Conservation (phyloP, 768 basidiomycete species). For the Exsudoporus frostii region DNA sequence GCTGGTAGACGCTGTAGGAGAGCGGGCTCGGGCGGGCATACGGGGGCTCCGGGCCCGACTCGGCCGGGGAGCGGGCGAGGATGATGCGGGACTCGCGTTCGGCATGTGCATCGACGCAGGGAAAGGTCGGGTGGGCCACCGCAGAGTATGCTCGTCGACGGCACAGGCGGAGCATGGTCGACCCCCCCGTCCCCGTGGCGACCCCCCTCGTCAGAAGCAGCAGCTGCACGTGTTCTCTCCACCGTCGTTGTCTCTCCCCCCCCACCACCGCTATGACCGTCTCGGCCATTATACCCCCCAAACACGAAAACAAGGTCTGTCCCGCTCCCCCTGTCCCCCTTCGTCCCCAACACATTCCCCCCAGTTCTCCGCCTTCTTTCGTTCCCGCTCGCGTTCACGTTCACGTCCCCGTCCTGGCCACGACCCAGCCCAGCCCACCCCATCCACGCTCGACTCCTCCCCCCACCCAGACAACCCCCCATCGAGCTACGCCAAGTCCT, state of each 20-base stretch:
- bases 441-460: neutral
- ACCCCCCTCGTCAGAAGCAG: neutral
- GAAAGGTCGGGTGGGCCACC: slow-evolving; percentile 39
- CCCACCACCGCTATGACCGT: neutral
- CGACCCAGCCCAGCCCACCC: neutral
- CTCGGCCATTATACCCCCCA: neutral
- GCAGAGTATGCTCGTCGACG: neutral
- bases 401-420: slow-evolving; percentile 32
- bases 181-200: slow-evolving; percentile 1
- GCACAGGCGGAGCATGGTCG: slow-evolving; percentile 1
- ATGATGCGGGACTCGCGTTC: slow-evolving; percentile 58
- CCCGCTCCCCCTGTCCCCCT: neutral
- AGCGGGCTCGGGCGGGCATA: slow-evolving; percentile 77
- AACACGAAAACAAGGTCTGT: slow-evolving; percentile 48
- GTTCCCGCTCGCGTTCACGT: slow-evolving; percentile 53
- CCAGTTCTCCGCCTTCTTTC: slow-evolving; percentile 60
- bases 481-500: slow-evolving; percentile 36
- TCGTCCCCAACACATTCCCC: neutral
- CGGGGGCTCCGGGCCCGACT: slow-evolving; percentile 74
- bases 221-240: neutral
- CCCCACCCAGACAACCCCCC: slow-evolving; percentile 7
- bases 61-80: slow-evolving; percentile 21
- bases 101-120: slow-evolving; percentile 83
- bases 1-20: slow-evolving; percentile 69
- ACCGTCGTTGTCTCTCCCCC: neutral